These are phyloP conservation scores for Phyllosticta citribraziliensis DNA, from an alignment of 2,329 filamentous ascomycete genomes.

Conservation along the genomic window DNA sequence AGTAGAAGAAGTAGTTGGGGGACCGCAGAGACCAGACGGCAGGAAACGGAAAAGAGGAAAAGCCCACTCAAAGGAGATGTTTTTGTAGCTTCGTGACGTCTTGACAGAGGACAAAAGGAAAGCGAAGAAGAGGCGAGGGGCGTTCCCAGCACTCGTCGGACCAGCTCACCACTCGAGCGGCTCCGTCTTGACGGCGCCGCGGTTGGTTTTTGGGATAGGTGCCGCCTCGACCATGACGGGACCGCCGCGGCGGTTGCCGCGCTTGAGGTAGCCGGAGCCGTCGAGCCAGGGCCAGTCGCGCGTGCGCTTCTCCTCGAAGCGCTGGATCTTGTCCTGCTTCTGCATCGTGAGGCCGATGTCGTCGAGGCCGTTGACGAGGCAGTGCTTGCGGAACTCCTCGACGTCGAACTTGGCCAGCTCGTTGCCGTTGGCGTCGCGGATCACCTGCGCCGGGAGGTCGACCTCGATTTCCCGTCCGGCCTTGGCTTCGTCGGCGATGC, in stretches of 20 bases:
- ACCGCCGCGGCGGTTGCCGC: constrained; percentile 36
- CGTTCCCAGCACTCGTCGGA: no score
- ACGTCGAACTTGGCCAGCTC: constrained; percentile 74
- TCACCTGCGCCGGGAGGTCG: constrained; percentile 73
- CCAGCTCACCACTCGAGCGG: constrained; percentile 69
- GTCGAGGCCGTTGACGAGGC: constrained; percentile 83
- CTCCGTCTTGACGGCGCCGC: constrained; percentile 73
- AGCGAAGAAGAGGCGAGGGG: not conserved
- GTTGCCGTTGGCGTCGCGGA: constrained; percentile 66
- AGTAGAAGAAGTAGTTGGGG: not conserved
- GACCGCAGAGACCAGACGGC: no score
- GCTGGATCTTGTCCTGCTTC: constrained; percentile 76
- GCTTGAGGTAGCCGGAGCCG: constrained; percentile 67
- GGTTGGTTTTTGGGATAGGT: constrained; percentile 78
- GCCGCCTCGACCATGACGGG: constrained; percentile 54
- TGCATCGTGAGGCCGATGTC: constrained; percentile 94
- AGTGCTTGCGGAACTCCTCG: constrained; percentile 90
- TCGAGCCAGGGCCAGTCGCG: constrained; percentile 83
- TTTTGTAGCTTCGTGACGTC: not conserved
- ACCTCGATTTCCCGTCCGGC: constrained; percentile 80
- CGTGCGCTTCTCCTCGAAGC: constrained; percentile 70
- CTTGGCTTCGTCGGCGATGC: constrained; percentile 65
- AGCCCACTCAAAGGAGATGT: not conserved
- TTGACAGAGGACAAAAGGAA: not conserved
- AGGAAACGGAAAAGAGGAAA: not conserved